phyloP scores from a whole-genome alignment of 768 basidiomycete species.

The Suillus subaureus region DNA sequence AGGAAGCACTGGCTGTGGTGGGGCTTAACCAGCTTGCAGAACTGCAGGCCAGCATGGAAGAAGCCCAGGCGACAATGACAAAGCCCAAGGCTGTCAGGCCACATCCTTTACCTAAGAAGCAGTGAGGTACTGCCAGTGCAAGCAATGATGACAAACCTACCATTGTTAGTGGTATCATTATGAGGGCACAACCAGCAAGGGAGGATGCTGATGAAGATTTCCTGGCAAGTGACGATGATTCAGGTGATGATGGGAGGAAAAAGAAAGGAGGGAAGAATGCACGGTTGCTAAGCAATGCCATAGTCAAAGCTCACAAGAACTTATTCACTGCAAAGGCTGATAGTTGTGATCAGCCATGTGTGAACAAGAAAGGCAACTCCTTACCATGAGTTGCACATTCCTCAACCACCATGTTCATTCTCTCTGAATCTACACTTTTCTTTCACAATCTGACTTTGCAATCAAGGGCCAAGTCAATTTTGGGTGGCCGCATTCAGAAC shows the following conservation, averaged over 20 bases:
- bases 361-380: neutral
- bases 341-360: neutral
- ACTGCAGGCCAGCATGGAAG: slow-evolving; percentile 1
- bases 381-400: neutral
- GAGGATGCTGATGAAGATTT: too few species aligned
- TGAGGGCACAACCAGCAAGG: too few species aligned
- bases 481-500: neutral
- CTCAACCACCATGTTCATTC: slow-evolving; percentile 4
- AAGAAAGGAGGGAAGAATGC: neutral
- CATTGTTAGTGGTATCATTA: too few species aligned
- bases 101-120: slow-evolving; percentile 3
- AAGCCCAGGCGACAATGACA: neutral
- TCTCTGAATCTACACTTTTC: slow-evolving; percentile 11
- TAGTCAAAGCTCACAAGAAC: neutral
- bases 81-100: slow-evolving; percentile 6
- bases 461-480: neutral
- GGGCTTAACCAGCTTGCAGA: slow-evolving; percentile 8
- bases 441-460: slow-evolving; percentile 5
- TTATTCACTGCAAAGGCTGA: neutral
- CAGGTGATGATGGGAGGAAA: neutral
- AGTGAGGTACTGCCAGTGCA: neutral
- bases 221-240: neutral
- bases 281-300: neutral
- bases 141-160: neutral
- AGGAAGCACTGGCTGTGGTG: neutral